Evolutionary conservation across 208 protist species (phyloP).

Genomic region (Wallacemonas sp.): DNA sequence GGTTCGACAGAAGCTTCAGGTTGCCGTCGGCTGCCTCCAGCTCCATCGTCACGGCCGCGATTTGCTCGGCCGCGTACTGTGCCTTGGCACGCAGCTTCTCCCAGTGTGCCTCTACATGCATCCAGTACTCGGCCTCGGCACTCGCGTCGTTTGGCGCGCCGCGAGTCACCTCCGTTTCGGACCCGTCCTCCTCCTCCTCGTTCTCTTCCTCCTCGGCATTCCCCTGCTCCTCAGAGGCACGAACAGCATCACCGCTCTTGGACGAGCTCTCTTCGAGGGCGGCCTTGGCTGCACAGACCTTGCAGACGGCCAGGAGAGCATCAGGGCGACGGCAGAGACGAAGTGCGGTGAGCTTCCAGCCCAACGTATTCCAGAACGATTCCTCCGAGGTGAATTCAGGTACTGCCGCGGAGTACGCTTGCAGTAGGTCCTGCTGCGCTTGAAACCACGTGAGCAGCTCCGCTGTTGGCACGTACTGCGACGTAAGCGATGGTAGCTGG

Average conservation of each 20-base stretch:
- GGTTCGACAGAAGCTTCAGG: conserved; percentile 53
- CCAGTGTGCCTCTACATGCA: conserved; percentile 22
- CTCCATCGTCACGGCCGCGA: conserved; percentile 29
- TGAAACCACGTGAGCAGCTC: conserved; percentile 46
- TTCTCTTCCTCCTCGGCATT: neutral
- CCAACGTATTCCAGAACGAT: conserved; percentile 57
- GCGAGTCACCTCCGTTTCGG: neutral
- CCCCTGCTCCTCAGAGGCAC: neutral
- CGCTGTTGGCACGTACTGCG: conserved; percentile 23
- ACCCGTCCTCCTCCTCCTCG: neutral
- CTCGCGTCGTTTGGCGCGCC: neutral
- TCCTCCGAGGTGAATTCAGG: conserved; percentile 49
- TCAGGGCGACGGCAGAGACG: conserved; percentile 27
- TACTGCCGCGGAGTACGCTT: conserved; percentile 43
- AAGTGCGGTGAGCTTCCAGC: conserved; percentile 47
- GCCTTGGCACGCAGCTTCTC: conserved; percentile 29
- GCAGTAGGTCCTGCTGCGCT: conserved; percentile 21
- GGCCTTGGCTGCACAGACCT: neutral
- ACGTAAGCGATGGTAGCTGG: neutral
- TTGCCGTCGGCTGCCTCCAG: conserved; percentile 52
- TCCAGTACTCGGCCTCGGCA: conserved; percentile 27
- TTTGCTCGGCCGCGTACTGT: conserved; percentile 3
- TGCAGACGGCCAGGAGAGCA: conserved; percentile 29
- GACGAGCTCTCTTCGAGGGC: no score
- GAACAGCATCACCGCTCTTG: no score